A percentile compares a stretch with the other conserved stretches of the same genome.
Conservation (phyloP, 345 rosid genomes). For the Pistacia vera region DNA sequence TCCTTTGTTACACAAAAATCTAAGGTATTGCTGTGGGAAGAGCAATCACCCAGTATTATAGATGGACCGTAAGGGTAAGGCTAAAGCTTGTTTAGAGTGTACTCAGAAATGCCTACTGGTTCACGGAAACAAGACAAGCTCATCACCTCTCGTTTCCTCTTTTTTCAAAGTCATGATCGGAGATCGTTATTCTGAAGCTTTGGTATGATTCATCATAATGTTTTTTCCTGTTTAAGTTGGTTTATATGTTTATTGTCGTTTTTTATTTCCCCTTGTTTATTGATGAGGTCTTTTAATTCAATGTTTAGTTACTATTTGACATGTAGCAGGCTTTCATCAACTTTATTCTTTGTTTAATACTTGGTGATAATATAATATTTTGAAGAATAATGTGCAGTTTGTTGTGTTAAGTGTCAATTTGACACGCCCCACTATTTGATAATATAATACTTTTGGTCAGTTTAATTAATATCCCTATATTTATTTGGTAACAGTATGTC, state of each 20-base stretch:
- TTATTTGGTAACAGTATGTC: background rate
- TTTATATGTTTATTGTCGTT: background rate
- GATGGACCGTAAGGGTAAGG: constrained; percentile 22
- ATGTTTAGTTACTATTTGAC: too few relatives aligned
- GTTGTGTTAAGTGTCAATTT: background rate
- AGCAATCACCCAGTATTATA: background rate
- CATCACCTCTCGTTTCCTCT: constrained; percentile 22
- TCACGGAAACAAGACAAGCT: constrained; percentile 17
- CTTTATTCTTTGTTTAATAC: background rate
- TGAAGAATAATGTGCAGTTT: background rate
- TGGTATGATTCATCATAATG: constrained; percentile 29
- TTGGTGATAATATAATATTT: background rate
- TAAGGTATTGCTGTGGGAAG: background rate
- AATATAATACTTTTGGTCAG: too few relatives aligned
- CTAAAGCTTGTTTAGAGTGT: constrained; percentile 34
- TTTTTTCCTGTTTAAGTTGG: background rate
- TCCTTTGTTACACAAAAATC: background rate
- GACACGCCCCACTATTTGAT: too few relatives aligned
- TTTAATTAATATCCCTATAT: background rate
- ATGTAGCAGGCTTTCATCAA: background rate
- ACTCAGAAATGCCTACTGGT: constrained; percentile 24
- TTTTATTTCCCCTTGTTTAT: background rate
- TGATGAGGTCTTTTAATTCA: background rate
- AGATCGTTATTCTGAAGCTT: constrained; percentile 16
- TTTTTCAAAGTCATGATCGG: constrained; percentile 50